Evolutionary conservation across 148 eudicot genomes (phyloP).

Genomic region (Diospyros kaki): DNA sequence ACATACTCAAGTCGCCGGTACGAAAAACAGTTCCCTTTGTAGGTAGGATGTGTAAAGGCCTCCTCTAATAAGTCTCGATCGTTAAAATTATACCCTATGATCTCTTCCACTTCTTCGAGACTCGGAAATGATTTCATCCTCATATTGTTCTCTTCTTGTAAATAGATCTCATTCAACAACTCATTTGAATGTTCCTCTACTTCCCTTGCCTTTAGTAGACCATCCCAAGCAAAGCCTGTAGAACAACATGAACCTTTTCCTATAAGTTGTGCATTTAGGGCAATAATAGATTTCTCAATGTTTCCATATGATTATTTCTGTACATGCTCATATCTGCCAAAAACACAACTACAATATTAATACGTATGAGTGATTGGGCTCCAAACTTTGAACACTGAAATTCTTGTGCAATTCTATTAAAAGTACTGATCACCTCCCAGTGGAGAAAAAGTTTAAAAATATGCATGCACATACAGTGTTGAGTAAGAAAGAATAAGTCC

Average conservation of each 20-base stretch:
- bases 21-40: conserved; percentile 17
- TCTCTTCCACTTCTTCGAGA: conserved; percentile 21
- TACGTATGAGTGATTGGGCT: background rate
- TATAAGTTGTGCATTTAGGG: background rate
- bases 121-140: conserved; percentile 3
- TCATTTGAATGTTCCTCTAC: conserved; percentile 6
- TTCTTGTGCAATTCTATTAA: background rate
- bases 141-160: conserved; percentile 10
- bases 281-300: background rate
- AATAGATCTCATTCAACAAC: background rate
- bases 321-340: background rate
- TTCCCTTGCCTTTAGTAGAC: conserved; percentile 8
- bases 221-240: conserved; percentile 21
- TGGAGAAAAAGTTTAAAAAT: background rate
- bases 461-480: background rate
- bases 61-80: conserved; percentile 30
- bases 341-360: background rate
- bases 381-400: background rate
- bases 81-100: conserved; percentile 32
- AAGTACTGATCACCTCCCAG: background rate
- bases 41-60: conserved; percentile 48
- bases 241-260: background rate
- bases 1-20: conserved; percentile 53
- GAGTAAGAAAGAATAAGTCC: background rate
- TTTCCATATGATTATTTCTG: background rate